Conservation (phyloP, 768 basidiomycete genomes). For the Xerocomellus dryophilus region DNA sequence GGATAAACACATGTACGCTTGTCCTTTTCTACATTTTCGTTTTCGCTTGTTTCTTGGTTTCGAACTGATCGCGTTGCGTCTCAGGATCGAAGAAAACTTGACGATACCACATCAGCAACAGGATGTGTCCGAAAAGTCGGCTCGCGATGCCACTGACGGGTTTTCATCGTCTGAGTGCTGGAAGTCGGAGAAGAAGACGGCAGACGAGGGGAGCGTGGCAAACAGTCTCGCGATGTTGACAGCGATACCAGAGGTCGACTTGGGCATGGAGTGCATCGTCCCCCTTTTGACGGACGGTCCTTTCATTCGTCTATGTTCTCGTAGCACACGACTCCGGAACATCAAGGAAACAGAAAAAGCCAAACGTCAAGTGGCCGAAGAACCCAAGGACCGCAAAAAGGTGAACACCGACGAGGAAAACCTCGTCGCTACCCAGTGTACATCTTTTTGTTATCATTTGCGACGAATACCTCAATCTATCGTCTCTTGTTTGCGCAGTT, state of each 20-base stretch:
- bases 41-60: slow-evolving; percentile 1
- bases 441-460: slow-evolving; percentile 34
- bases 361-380: slow-evolving; percentile 80
- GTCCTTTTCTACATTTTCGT: slow-evolving; percentile 35
- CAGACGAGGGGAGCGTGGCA: slow-evolving; percentile 90
- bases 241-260: slow-evolving; percentile 95
- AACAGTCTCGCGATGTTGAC: slow-evolving; percentile 95
- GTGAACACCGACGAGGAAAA: slow-evolving; percentile 70
- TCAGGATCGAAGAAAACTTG: slow-evolving; percentile 90
- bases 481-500: slow-evolving; percentile 45
- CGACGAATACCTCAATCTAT: not conserved
- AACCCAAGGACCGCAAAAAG: slow-evolving; percentile 57
- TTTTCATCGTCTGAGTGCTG: slow-evolving; percentile 69
- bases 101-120: slow-evolving; percentile 61
- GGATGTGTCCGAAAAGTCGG: slow-evolving; percentile 45
- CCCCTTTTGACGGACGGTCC: too few species aligned
- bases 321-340: slow-evolving; percentile 83
- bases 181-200: slow-evolving; percentile 52
- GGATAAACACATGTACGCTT: slow-evolving; percentile 92
- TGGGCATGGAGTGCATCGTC: slow-evolving; percentile 91
- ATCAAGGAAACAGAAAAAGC: slow-evolving; percentile 98
- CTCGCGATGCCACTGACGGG: slow-evolving; percentile 62
- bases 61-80: not conserved
- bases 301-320: too few species aligned
- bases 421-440: slow-evolving; percentile 84